phyloP scores from a whole-genome alignment of 176 grass and related monocot genomes.

The Carex kokanica region DNA sequence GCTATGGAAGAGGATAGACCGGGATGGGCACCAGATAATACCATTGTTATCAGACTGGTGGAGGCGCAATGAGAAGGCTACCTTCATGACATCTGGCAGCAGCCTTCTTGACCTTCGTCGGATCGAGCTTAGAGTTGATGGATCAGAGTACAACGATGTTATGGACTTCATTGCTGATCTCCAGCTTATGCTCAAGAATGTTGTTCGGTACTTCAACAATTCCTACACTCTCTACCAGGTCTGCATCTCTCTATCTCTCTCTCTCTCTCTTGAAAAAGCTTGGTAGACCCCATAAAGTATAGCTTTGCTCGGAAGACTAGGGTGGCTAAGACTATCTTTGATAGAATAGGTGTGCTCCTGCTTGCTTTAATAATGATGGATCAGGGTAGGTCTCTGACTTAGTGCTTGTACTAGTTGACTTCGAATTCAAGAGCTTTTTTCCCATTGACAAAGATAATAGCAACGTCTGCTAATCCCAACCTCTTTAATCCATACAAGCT shows the following conservation, averaged over 20 bases:
- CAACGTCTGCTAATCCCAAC: too few species aligned
- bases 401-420: too few species aligned
- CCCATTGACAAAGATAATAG: too few species aligned
- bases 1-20: slow-evolving; percentile 86
- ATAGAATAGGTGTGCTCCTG: too few species aligned
- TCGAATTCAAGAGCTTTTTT: too few species aligned
- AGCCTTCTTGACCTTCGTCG: slow-evolving; percentile 67
- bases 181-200: slow-evolving; percentile 83
- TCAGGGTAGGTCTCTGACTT: too few species aligned
- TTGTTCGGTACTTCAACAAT: slow-evolving; percentile 65
- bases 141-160: slow-evolving; percentile 63
- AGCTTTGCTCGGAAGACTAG: too few species aligned
- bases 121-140: slow-evolving; percentile 86
- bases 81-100: slow-evolving; percentile 45
- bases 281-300: too few species aligned
- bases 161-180: slow-evolving; percentile 82
- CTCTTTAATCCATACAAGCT: too few species aligned
- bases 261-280: too few species aligned
- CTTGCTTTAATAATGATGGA: too few species aligned
- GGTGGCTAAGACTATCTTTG: too few species aligned
- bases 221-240: slow-evolving; percentile 17
- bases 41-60: slow-evolving; percentile 88
- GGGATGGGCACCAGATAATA: slow-evolving; percentile 83
- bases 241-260: not conserved
- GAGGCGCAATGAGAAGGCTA: slow-evolving; percentile 76